Evolutionary conservation across 2,329 filamentous ascomycete species (phyloP).

Genomic region (Neofusicoccum parvum): DNA sequence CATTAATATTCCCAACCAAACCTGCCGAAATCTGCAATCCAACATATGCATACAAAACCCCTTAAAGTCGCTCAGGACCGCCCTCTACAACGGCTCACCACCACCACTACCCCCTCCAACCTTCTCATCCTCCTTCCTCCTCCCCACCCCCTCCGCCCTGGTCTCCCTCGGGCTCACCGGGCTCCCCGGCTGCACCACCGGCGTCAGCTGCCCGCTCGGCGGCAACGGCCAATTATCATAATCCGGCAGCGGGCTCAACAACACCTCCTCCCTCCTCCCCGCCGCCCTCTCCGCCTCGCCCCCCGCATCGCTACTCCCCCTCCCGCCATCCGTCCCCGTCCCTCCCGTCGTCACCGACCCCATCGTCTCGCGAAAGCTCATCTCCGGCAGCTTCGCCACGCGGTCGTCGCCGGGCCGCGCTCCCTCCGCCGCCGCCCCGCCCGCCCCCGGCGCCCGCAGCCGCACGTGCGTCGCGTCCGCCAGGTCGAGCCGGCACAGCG

Average conservation of each 20-base stretch:
- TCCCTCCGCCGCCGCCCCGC: not conserved
- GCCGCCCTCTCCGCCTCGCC: not conserved
- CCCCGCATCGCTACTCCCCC: not conserved
- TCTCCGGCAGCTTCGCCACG: not conserved
- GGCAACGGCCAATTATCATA: slow-evolving; percentile 7
- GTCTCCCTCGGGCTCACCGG: not conserved
- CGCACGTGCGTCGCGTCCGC: not conserved
- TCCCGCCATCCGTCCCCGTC: not conserved
- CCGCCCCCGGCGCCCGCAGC: not conserved
- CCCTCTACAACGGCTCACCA: too few relatives aligned
- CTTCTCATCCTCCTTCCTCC: too few relatives aligned
- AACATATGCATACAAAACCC: too few relatives aligned
- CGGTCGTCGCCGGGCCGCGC: too few relatives aligned
- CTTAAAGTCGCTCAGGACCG: too few relatives aligned
- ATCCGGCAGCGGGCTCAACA: slow-evolving; percentile 5
- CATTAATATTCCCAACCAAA: too few relatives aligned
- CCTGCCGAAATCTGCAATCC: too few relatives aligned
- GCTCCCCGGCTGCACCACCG: too few relatives aligned
- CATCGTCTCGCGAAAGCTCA: not conserved
- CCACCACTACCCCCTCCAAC: too few relatives aligned
- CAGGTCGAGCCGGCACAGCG: slow-evolving; percentile 12
- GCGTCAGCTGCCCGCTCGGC: slow-evolving; percentile 5
- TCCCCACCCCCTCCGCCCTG: not conserved
- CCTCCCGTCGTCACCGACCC: not conserved
- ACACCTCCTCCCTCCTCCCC: not conserved